Base-by-base conservation (phyloP, 495 filamentous ascomycete species). In the Aspergillus avenaceus region DNA sequence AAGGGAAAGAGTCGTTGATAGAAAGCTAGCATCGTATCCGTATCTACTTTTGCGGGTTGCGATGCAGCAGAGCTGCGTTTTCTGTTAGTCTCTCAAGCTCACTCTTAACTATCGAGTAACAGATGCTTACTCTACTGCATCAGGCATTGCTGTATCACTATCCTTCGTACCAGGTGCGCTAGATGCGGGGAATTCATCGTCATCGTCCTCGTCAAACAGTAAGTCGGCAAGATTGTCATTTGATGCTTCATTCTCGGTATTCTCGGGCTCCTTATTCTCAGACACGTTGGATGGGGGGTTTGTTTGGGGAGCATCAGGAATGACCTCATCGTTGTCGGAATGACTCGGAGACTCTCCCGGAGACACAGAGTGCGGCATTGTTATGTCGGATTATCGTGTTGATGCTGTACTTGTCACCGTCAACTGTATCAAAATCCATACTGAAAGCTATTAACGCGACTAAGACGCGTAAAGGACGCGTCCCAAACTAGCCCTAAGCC, bases 1-100 rank as follows among this genome's bases (percentile, higher is more conserved):
- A 95, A 99, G 7, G 93, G 93, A 64, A 97, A 97, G 29, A 97
- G 81, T 32, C 93, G 89, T 62, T 95, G 88, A 61, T 99, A 99
- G 69, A 96, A 99, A 24, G 82, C 84, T 49, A 87, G 80, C 83
- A 97, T 86, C 12, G 91, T 75, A 58, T 91, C 88, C 6, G 87
- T 81, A 55, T 95, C 88, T 1, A 86, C 85, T 42, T 69, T 63
- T 2, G 64, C 52, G n/a, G 64, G 60, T 49, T 56, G 57, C 38
- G 63, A 57, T 5, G 58, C 60, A 16, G 61, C 57, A 2, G 47
- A 26, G 14, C 58, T 60, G 43, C 8, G 38, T 11, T 8, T 28
- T 4, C 41, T 23, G 36, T 53, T 59, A 69, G 49, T 36, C 40
- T 47, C 3, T n/a, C n/a, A n/a, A n/a, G 11, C 32, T 41, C 9